These are phyloP conservation scores for Paramecium sonneborni DNA, from an alignment of 73 alveolate genomes.

Conservation along the genomic window DNA sequence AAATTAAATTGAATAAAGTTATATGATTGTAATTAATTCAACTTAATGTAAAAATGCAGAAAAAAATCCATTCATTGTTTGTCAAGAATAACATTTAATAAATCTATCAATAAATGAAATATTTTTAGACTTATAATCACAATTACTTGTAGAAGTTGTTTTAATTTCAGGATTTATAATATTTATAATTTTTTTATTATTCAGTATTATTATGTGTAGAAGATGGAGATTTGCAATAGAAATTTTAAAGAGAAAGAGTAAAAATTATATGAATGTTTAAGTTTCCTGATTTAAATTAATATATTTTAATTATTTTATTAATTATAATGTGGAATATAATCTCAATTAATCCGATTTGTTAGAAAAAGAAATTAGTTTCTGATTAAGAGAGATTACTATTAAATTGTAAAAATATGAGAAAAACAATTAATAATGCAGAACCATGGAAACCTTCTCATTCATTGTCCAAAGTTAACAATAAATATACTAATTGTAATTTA, in stretches of 20 bases:
- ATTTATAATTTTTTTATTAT: neutral
- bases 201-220: neutral
- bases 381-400: conserved; percentile 20
- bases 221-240: conserved; percentile 15
- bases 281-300: neutral
- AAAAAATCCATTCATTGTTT: neutral
- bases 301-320: neutral
- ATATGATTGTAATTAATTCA: neutral
- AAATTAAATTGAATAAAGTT: neutral
- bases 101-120: neutral
- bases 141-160: neutral
- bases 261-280: neutral
- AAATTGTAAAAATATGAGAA: neutral
- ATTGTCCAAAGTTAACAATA: neutral
- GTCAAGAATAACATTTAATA: neutral
- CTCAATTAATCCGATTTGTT: conserved; percentile 47
- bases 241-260: neutral
- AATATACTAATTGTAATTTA: conserved; percentile 16
- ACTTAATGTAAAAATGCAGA: neutral
- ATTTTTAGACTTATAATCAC: neutral
- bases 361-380: neutral
- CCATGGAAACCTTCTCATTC: conserved; percentile 58
- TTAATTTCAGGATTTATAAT: neutral
- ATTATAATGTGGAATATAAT: conserved; percentile 43
- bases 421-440: neutral